Evolutionary conservation across 176 grass and related monocot genomes (phyloP).

Genomic region (Melocanna baccifera): DNA sequence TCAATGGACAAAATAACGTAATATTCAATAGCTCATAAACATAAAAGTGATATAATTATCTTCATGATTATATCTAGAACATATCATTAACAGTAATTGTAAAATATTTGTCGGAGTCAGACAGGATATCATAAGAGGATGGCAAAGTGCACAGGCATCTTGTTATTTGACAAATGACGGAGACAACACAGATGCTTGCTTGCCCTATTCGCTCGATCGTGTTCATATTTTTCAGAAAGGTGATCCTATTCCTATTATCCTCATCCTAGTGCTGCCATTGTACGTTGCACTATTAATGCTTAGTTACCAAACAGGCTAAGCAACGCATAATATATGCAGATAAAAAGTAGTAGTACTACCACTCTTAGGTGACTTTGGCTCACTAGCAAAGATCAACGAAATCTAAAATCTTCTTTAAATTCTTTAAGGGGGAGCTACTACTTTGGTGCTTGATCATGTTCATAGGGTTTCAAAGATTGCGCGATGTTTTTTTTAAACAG

Average conservation of each 20-base stretch:
- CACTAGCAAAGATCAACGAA: not conserved
- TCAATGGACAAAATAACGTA: too few relatives aligned
- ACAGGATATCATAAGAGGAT: constrained; percentile 33
- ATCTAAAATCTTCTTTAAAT: not conserved
- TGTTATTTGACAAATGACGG: constrained; percentile 23
- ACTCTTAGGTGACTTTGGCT: not conserved
- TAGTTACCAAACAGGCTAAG: not conserved
- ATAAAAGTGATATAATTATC: too few relatives aligned
- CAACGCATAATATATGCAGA: not conserved
- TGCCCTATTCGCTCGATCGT: not conserved
- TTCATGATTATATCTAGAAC: too few relatives aligned
- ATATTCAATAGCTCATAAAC: too few relatives aligned
- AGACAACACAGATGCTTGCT: constrained; percentile 3
- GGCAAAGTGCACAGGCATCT: constrained; percentile 36
- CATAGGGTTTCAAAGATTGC: not conserved
- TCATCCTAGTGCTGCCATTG: not conserved
- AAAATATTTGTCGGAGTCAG: constrained; percentile 25
- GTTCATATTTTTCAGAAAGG: not conserved
- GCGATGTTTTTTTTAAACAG: not conserved
- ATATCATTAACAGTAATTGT: too few relatives aligned
- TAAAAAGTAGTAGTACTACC: not conserved
- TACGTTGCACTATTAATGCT: not conserved
- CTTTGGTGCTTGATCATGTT: not conserved
- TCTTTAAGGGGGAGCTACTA: not conserved
- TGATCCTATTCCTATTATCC: not conserved